phyloP scores from a whole-genome alignment of 1,284 basidiomycete species.

The Prillingera fragicola region DNA sequence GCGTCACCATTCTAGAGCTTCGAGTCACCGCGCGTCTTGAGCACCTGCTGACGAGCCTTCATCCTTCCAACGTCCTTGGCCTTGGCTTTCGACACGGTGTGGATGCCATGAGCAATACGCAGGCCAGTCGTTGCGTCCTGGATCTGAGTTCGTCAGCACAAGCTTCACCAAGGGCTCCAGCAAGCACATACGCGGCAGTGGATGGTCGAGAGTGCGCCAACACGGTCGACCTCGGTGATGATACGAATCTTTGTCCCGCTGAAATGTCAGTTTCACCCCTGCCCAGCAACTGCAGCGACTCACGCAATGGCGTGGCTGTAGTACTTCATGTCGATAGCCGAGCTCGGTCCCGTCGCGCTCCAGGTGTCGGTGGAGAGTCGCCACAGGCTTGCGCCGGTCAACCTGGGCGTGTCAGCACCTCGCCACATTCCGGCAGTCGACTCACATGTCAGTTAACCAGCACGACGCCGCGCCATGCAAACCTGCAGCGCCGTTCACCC shows the following conservation, averaged over 20 bases:
- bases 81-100: too few relatives aligned
- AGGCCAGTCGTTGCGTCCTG: constrained; percentile 1
- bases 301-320: constrained; percentile 18
- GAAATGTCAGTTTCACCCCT: neutral
- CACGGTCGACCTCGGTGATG: constrained; percentile 5
- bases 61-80: too few relatives aligned
- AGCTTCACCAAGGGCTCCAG: neutral
- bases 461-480: constrained; percentile 35
- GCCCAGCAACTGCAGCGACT: neutral
- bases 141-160: constrained; percentile 3
- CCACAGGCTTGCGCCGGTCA: constrained; percentile 4
- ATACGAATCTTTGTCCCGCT: constrained; percentile 2
- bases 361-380: constrained; percentile 17
- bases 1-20: too few relatives aligned
- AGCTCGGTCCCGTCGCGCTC: constrained; percentile 31
- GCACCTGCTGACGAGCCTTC: too few relatives aligned
- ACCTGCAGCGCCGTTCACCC: constrained; percentile 26
- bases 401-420: too few relatives aligned
- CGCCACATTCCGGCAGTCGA: neutral
- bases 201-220: constrained; percentile 4
- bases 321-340: constrained; percentile 31
- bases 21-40: too few relatives aligned
- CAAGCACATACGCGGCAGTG: constrained; percentile 2
- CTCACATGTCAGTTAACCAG: constrained; percentile 37
- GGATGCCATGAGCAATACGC: constrained; percentile 8